phyloP scores from a whole-genome alignment of 2,329 filamentous ascomycete genomes.

The Cytospora piceae region DNA sequence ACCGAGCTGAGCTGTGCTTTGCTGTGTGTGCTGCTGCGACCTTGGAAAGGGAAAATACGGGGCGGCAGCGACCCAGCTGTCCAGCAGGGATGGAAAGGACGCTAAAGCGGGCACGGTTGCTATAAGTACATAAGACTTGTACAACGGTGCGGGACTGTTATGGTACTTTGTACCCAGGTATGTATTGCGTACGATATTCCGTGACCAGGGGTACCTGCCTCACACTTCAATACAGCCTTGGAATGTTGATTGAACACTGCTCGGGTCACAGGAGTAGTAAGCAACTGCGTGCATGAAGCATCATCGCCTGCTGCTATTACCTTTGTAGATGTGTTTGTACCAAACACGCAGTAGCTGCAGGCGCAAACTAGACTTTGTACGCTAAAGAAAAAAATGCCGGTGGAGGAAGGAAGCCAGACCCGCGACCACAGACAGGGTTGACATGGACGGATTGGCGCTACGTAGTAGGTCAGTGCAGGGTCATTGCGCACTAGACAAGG shows the following conservation, averaged over 20 bases:
- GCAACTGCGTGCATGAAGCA: too few species aligned
- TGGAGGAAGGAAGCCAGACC: neutral
- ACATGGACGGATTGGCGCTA: constrained; percentile 14
- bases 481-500: constrained; percentile 5
- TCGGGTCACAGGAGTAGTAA: too few species aligned
- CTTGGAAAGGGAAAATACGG: constrained; percentile 31
- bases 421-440: constrained; percentile 7
- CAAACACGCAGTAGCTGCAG: neutral
- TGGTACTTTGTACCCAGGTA: neutral
- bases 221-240: too few species aligned
- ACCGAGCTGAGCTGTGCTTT: constrained; percentile 17
- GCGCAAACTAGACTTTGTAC: neutral
- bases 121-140: neutral
- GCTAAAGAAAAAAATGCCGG: constrained; percentile 1
- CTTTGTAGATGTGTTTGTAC: neutral
- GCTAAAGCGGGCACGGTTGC: constrained; percentile 3
- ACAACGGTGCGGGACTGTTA: constrained; percentile 5
- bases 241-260: too few species aligned
- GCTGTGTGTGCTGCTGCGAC: constrained; percentile 12
- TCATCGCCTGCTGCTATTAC: too few species aligned
- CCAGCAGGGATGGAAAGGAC: neutral
- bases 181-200: neutral
- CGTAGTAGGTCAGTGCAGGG: constrained; percentile 16
- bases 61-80: constrained; percentile 13
- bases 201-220: too few species aligned